Conservation (phyloP, 805 yeast species). For the Metschnikowia proteae region DNA sequence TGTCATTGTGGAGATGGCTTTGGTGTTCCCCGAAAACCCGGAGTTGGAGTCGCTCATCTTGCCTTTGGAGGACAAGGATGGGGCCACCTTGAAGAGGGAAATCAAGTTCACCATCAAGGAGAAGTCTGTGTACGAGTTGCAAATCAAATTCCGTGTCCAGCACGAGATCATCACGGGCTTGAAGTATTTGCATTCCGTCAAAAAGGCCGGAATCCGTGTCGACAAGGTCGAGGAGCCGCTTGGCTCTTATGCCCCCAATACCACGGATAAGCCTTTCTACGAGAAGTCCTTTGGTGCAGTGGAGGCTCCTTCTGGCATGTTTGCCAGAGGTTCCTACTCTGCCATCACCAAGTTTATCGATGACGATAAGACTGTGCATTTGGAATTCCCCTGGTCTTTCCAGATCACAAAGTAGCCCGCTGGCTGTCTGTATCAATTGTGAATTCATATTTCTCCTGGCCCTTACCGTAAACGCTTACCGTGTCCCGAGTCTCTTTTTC, state of each 20-base stretch:
- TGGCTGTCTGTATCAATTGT: background rate
- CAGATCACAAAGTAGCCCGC: slow-evolving; percentile 61
- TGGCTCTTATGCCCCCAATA: slow-evolving; percentile 89
- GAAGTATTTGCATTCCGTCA: slow-evolving; percentile 77
- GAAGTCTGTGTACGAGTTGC: slow-evolving; percentile 66
- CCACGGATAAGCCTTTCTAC: slow-evolving; percentile 73
- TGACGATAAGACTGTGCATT: slow-evolving; percentile 74
- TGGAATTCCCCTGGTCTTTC: slow-evolving; percentile 80
- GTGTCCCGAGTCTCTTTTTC: slow-evolving; percentile 15
- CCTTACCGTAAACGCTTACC: background rate
- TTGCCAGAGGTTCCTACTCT: slow-evolving; percentile 82
- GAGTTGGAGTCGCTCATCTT: slow-evolving; percentile 56
- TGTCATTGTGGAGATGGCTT: slow-evolving; percentile 72
- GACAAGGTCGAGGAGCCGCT: slow-evolving; percentile 84
- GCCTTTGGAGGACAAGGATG: slow-evolving; percentile 57
- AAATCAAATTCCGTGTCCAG: slow-evolving; percentile 77
- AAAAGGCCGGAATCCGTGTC: slow-evolving; percentile 83
- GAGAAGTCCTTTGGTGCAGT: slow-evolving; percentile 53
- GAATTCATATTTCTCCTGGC: background rate
- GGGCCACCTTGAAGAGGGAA: slow-evolving; percentile 56
- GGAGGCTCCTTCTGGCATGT: slow-evolving; percentile 87
- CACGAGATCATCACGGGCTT: slow-evolving; percentile 90
- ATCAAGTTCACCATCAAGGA: slow-evolving; percentile 77
- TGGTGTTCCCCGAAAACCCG: slow-evolving; percentile 63
- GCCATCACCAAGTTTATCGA: slow-evolving; percentile 82